Conservation (phyloP, 1,139 yeast species). For the Scheffersomyces titani region DNA sequence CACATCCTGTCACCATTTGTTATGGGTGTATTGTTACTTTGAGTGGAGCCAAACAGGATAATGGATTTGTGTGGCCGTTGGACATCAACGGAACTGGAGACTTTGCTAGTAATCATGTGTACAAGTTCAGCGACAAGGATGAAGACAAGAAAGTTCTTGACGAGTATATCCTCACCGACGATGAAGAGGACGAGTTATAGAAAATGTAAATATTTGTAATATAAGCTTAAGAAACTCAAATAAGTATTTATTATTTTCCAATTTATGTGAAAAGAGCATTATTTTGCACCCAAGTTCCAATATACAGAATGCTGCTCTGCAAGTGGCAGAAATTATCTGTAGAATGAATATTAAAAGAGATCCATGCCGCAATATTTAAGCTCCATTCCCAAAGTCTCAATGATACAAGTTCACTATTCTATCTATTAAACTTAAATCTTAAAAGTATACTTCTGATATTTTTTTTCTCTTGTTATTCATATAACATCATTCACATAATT, state of each 20-base stretch:
- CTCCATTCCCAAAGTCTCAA: background rate
- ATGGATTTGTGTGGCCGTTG: slow-evolving; percentile 56
- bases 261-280: too few relatives aligned
- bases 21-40: slow-evolving; percentile 78
- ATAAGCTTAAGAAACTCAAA: too few relatives aligned
- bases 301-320: background rate
- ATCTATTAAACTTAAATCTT: too few relatives aligned
- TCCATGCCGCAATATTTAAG: background rate
- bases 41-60: slow-evolving; percentile 37
- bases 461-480: background rate
- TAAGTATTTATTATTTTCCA: too few relatives aligned
- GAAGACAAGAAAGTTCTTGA: slow-evolving; percentile 25
- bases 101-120: slow-evolving; percentile 10
- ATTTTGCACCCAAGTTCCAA: background rate
- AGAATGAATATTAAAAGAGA: too few relatives aligned
- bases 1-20: slow-evolving; percentile 46
- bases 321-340: background rate
- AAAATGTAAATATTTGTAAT: background rate
- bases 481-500: background rate
- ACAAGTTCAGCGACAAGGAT: background rate
- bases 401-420: too few relatives aligned
- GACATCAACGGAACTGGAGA: slow-evolving; percentile 25
- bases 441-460: background rate
- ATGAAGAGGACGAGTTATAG: slow-evolving; percentile 19
- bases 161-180: slow-evolving; percentile 53